These are phyloP conservation scores for Diddensiella caesifluorescens DNA, from an alignment of 805 yeast species.

Conservation along the genomic window DNA sequence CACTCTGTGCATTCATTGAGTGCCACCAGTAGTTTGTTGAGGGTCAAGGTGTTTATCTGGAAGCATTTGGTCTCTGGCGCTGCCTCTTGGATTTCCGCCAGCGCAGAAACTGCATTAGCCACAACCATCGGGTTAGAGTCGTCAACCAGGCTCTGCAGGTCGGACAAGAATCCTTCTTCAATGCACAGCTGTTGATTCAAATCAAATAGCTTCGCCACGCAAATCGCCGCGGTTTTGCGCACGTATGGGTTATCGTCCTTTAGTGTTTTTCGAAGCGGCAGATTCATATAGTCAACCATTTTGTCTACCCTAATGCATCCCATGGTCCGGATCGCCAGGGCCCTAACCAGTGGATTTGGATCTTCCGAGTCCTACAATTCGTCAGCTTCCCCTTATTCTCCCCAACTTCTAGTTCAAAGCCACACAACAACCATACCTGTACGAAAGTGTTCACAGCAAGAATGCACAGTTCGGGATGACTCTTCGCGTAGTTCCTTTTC, in stretches of 20 bases:
- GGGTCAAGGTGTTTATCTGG: slow-evolving; percentile 35
- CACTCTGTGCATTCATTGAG: slow-evolving; percentile 97
- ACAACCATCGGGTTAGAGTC: slow-evolving; percentile 97
- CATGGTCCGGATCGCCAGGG: slow-evolving; percentile 97
- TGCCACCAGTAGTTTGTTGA: slow-evolving; percentile 65
- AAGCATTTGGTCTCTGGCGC: slow-evolving; percentile 50
- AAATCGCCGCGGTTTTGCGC: slow-evolving; percentile 93
- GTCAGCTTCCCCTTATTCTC: background rate
- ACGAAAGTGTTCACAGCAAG: slow-evolving; percentile 97
- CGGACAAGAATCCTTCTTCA: slow-evolving; percentile 79
- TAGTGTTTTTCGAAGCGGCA: slow-evolving; percentile 79
- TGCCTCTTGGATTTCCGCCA: slow-evolving; percentile 73
- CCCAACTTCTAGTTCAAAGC: too few species aligned
- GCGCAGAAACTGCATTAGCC: slow-evolving; percentile 84
- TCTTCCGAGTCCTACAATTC: slow-evolving; percentile 74
- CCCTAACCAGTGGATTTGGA: slow-evolving; percentile 92
- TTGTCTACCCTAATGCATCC: slow-evolving; percentile 95
- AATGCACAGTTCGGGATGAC: slow-evolving; percentile 92
- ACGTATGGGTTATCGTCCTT: slow-evolving; percentile 95
- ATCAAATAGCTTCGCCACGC: slow-evolving; percentile 93
- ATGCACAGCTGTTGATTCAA: slow-evolving; percentile 72
- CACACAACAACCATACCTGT: slow-evolving; percentile 28
- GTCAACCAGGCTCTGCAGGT: slow-evolving; percentile 58
- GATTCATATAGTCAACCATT: slow-evolving; percentile 91
- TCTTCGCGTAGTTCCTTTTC: slow-evolving; percentile 76